Evolutionary conservation across 2,329 filamentous ascomycete species (phyloP).

Genomic region (Diplocarpon rosae): DNA sequence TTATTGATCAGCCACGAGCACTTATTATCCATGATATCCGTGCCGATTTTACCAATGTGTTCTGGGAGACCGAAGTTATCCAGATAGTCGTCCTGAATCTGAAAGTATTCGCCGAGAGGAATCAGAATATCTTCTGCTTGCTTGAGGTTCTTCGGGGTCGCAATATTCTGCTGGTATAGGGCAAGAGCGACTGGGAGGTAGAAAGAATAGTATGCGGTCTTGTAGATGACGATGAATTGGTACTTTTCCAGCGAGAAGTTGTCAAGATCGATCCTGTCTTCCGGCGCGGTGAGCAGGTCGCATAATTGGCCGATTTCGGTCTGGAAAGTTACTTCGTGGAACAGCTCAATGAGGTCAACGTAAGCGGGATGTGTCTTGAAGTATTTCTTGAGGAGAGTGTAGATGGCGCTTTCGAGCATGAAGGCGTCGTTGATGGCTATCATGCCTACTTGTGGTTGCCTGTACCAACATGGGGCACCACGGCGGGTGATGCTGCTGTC

Average conservation of each 20-base stretch:
- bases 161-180: conserved; percentile 73
- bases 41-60: conserved; percentile 95
- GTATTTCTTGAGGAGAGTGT: conserved; percentile 82
- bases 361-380: conserved; percentile 84
- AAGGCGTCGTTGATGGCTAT: conserved; percentile 98
- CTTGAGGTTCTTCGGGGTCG: conserved; percentile 80
- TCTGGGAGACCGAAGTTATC: conserved; percentile 93
- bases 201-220: conserved; percentile 99
- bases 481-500: conserved; percentile 90
- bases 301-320: conserved; percentile 93
- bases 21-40: conserved; percentile 99
- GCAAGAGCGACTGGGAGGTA: conserved; percentile 93
- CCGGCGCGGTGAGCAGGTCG: conserved; percentile 89
- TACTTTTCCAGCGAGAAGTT: conserved; percentile 96
- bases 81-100: conserved; percentile 97
- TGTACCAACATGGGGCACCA: conserved; percentile 94
- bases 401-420: conserved; percentile 87
- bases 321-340: conserved; percentile 89
- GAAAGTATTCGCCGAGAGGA: conserved; percentile 97
- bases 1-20: conserved; percentile 98
- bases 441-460: conserved; percentile 79
- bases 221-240: conserved; percentile 97
- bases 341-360: conserved; percentile 85
- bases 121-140: conserved; percentile 87
- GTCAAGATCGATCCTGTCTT: conserved; percentile 83